A percentile compares a stretch with the other conserved stretches of the same genome.
Conservation (phyloP, 805 yeast genomes). For the Hemisphaericaspora nanyangensis region DNA sequence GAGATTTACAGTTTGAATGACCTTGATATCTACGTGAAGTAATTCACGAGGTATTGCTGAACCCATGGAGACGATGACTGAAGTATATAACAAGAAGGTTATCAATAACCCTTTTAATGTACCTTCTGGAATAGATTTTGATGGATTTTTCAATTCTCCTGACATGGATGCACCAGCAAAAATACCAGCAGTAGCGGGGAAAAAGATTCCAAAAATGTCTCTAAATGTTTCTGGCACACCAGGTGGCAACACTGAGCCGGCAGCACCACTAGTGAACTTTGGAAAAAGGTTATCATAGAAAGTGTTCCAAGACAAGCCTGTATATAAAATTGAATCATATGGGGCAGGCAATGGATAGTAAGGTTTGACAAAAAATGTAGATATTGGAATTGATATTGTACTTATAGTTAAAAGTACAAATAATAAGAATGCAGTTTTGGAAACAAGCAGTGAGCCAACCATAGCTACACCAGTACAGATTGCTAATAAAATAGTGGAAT, state of each 20-base stretch:
- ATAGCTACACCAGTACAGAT: conserved; percentile 73
- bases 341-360: conserved; percentile 48
- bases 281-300: conserved; percentile 69
- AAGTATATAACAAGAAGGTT: conserved; percentile 71
- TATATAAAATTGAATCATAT: conserved; percentile 44
- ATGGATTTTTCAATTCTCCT: conserved; percentile 84
- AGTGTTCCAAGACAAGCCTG: conserved; percentile 73
- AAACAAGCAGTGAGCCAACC: conserved; percentile 77
- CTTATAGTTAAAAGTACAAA: conserved; percentile 66
- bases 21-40: conserved; percentile 73
- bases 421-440: conserved; percentile 74
- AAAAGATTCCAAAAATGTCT: conserved; percentile 88
- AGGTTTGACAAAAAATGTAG: conserved; percentile 63
- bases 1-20: conserved; percentile 76
- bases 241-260: conserved; percentile 67
- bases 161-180: conserved; percentile 99
- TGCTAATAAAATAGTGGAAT: conserved; percentile 67
- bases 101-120: conserved; percentile 78
- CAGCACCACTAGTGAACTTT: conserved; percentile 82
- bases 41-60: conserved; percentile 75
- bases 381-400: conserved; percentile 78
- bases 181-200: conserved; percentile 98
- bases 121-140: conserved; percentile 89
- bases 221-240: conserved; percentile 65
- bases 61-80: conserved; percentile 83